Evolutionary conservation across 1,139 yeast genomes (phyloP).

Genomic region (Sugiyamaella xylanicola): DNA sequence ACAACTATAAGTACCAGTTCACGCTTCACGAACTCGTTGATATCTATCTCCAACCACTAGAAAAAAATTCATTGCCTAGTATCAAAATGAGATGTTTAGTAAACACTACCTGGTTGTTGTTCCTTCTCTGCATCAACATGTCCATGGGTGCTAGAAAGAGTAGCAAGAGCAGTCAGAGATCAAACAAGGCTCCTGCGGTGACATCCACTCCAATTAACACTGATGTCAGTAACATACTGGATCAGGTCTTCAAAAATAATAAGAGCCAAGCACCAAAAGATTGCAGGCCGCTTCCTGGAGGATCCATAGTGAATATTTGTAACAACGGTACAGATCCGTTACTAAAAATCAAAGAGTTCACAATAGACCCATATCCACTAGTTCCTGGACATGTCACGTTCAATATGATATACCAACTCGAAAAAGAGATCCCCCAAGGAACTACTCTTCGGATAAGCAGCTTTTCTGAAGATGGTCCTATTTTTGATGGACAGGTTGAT

Average conservation of each 20-base stretch:
- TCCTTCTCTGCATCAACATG: background rate
- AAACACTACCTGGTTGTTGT: background rate
- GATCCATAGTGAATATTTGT: conserved; percentile 30
- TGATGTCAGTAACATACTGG: conserved; percentile 12
- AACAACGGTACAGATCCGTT: conserved; percentile 31
- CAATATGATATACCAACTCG: conserved; percentile 30
- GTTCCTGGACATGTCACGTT: conserved; percentile 36
- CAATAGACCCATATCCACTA: conserved; percentile 36
- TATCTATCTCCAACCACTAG: too few species aligned
- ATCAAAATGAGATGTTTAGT: too few species aligned
- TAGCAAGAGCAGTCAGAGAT: background rate
- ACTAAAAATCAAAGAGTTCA: conserved; percentile 29
- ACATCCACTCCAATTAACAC: background rate
- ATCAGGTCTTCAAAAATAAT: conserved; percentile 8
- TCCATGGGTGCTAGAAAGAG: background rate
- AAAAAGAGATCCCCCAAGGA: conserved; percentile 31
- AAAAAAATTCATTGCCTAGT: too few species aligned
- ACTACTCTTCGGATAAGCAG: conserved; percentile 31
- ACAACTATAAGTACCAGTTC: too few species aligned
- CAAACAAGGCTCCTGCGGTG: background rate
- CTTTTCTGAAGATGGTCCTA: conserved; percentile 27
- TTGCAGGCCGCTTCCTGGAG: conserved; percentile 24
- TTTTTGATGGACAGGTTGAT: conserved; percentile 33
- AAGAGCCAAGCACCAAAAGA: conserved; percentile 19
- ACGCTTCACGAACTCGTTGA: too few species aligned